Percentiles rank a stretch among this genome's conserved stretches.
phyloP scores from a whole-genome alignment of 1,139 yeast genomes.

The Geotrichum aggregatum region DNA sequence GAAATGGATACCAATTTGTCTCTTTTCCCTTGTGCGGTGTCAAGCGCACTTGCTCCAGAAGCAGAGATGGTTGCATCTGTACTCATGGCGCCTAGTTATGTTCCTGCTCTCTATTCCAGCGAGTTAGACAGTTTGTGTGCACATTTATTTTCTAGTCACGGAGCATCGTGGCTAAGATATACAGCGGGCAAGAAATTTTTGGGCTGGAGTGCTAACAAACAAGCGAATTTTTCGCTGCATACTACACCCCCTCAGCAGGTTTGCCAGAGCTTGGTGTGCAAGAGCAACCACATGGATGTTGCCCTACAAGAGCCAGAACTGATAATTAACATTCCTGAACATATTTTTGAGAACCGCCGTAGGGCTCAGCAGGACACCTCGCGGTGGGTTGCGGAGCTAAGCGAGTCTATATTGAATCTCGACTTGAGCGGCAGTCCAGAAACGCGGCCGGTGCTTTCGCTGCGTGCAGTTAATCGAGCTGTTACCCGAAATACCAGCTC shows the following conservation, averaged over 20 bases:
- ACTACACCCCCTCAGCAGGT: neutral
- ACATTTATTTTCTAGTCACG: conserved; percentile 32
- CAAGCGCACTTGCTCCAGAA: conserved; percentile 26
- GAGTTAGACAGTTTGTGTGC: conserved; percentile 27
- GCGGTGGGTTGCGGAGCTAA: conserved; percentile 32
- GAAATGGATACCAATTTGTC: conserved; percentile 3
- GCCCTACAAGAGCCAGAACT: neutral
- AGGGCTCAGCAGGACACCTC: conserved; percentile 31
- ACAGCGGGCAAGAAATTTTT: conserved; percentile 32
- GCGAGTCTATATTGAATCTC: conserved; percentile 22
- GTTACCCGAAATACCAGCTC: conserved; percentile 1
- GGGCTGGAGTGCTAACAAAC: conserved; percentile 26
- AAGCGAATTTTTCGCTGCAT: conserved; percentile 8
- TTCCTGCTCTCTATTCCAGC: conserved; percentile 26
- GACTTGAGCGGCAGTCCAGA: neutral
- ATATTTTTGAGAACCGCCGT: conserved; percentile 15
- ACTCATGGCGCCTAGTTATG: conserved; percentile 31
- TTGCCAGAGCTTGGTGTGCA: neutral
- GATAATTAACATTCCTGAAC: neutral
- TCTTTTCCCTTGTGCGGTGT: conserved; percentile 29
- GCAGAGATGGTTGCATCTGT: conserved; percentile 32
- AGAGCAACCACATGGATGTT: neutral
- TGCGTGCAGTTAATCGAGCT: conserved; percentile 26
- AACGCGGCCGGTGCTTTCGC: neutral
- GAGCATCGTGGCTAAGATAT: conserved; percentile 34